Base-by-base conservation (phyloP, 768 basidiomycete species). In the Sporobolomyces roseus region DNA sequence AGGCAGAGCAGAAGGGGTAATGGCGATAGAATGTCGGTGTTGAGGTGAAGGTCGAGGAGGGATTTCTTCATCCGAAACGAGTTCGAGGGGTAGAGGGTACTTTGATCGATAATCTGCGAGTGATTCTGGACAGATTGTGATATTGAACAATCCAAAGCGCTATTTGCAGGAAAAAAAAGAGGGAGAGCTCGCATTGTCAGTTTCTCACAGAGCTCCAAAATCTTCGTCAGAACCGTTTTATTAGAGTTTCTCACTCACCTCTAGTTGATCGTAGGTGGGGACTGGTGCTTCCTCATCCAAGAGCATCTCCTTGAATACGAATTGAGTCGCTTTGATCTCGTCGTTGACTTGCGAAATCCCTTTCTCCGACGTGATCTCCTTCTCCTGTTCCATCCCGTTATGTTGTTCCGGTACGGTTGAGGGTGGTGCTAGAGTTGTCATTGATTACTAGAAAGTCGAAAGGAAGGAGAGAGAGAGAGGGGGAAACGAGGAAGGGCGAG, bases 131-230 rank as follows among this genome's bases (percentile, higher is more conserved):
- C 45, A 54, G 14, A 46, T 21, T 12, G 56, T n/a, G 23, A 53
- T 27, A 51, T 69, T 56, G 35, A 69, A 69, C 4, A 69, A 43
- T 23, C 67, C 67, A 51, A 53, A 64, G n/a, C 51, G 35, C 61
- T 68, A n/a, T n/a, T n/a, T n/a, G 50, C 36, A 51, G 23, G 64
- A 43, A 46, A 23, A 8, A 23, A n/a, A 41, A 43, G 25, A 19
- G n/a, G 8, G 16, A 17, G 29, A 45, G 27, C 27, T 45, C 17
- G n/a, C n/a, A n/a, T 29, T 23, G 29, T 19, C 13, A 7, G 25
- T 17, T 41, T n/a, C 6, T n/a, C 36, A 25, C 21, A n/a, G n/a
- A n/a, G n/a, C n/a, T n/a, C n/a, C n/a, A n/a, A n/a, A n/a, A n/a
- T n/a, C n/a, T n/a, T n/a, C n/a, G n/a, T n/a, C n/a, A n/a, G n/a